These are phyloP conservation scores for Yamadazyma trypodendri DNA, from an alignment of 1,139 yeast genomes.

Conservation along the genomic window DNA sequence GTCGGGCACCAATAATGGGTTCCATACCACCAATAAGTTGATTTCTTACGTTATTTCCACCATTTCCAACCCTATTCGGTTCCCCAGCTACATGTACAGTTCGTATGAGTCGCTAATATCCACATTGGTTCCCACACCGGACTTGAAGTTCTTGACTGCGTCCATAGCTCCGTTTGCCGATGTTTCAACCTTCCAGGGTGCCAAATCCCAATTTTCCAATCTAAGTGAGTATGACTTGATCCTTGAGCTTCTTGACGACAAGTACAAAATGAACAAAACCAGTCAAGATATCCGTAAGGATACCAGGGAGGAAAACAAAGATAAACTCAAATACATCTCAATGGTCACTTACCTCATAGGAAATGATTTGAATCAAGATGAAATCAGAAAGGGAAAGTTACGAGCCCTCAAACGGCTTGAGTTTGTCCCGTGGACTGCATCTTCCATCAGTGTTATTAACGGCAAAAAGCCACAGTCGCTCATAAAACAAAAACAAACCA, in stretches of 20 bases:
- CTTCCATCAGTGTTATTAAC: conserved; percentile 74
- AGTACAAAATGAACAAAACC: conserved; percentile 67
- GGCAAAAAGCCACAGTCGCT: conserved; percentile 39
- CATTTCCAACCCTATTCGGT: conserved; percentile 81
- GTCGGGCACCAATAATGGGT: conserved; percentile 31
- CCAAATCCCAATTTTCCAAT: conserved; percentile 51
- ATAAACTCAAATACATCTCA: conserved; percentile 53
- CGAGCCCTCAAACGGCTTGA: conserved; percentile 76
- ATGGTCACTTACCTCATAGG: conserved; percentile 80
- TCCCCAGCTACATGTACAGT: conserved; percentile 89
- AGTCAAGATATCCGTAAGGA: too few species aligned
- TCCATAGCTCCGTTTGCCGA: conserved; percentile 80
- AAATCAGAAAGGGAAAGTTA: conserved; percentile 74
- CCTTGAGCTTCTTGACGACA: conserved; percentile 76
- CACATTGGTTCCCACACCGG: conserved; percentile 84
- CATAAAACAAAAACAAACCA: conserved; percentile 16
- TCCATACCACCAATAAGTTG: conserved; percentile 78
- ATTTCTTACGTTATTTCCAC: conserved; percentile 85
- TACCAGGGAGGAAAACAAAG: too few species aligned
- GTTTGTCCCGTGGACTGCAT: conserved; percentile 87
- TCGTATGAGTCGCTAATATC: conserved; percentile 82
- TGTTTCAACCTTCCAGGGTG: conserved; percentile 18
- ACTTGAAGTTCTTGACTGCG: conserved; percentile 81
- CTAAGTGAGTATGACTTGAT: conserved; percentile 84
- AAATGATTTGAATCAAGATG: conserved; percentile 58